Conservation (phyloP, 148 eudicot genomes). For the Camellia granthamiana region DNA sequence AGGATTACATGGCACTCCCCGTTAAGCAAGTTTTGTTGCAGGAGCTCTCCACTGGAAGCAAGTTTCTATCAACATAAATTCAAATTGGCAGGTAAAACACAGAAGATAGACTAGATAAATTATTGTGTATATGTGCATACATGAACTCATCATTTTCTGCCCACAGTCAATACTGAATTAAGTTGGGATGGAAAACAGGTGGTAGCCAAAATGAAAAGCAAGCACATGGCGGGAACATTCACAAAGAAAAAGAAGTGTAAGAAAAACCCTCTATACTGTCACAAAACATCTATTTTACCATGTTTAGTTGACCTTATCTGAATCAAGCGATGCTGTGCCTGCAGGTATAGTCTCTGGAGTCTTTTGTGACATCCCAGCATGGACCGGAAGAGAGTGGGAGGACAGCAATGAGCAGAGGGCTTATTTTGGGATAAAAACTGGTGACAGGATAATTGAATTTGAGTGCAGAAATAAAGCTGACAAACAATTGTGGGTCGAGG, state of each 20-base stretch:
- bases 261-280: slow-evolving; percentile 16
- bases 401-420: slow-evolving; percentile 46
- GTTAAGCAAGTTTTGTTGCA: slow-evolving; percentile 26
- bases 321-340: slow-evolving; percentile 16
- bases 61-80: slow-evolving; percentile 73
- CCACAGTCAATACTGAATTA: not conserved
- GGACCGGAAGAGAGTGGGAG: slow-evolving; percentile 74
- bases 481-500: slow-evolving; percentile 73
- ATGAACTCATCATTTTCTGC: not conserved
- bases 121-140: not conserved
- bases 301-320: slow-evolving; percentile 9
- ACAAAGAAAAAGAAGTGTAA: slow-evolving; percentile 96
- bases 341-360: slow-evolving; percentile 79
- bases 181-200: slow-evolving; percentile 44
- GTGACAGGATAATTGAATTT: slow-evolving; percentile 77
- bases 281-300: not conserved
- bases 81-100: slow-evolving; percentile 63
- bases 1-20: not conserved
- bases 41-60: slow-evolving; percentile 95
- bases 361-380: slow-evolving; percentile 61
- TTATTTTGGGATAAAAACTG: slow-evolving; percentile 79
- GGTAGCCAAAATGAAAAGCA: slow-evolving; percentile 83
- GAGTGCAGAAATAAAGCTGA: slow-evolving; percentile 81
- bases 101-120: not conserved
- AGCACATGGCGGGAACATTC: slow-evolving; percentile 89